Percentiles rank a stretch among this genome's conserved stretches.
Evolutionary conservation across 345 rosid species (phyloP).

Genomic region (Mercurialis annua): DNA sequence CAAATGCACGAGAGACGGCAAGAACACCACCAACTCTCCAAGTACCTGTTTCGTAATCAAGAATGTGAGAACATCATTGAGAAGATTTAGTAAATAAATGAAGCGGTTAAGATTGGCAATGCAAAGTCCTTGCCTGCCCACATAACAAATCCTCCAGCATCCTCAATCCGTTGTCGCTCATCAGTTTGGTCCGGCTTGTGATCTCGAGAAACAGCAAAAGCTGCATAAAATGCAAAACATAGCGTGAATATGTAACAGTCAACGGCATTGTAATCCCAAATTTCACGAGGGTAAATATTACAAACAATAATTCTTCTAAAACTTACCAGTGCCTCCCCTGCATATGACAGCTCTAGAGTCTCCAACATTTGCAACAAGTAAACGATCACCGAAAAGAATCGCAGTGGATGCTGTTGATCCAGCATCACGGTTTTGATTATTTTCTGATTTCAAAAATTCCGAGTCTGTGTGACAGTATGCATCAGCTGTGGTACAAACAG

Average conservation of each 20-base stretch:
- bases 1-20: conserved; percentile 99
- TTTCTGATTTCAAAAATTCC: conserved; percentile 87
- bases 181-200: conserved; percentile 98
- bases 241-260: background rate
- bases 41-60: conserved; percentile 54
- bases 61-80: background rate
- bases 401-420: conserved; percentile 99
- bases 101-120: background rate
- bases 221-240: conserved; percentile 34
- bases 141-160: conserved; percentile 99
- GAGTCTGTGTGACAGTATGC: conserved; percentile 91
- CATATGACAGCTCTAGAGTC: conserved; percentile 98
- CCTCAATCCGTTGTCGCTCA: conserved; percentile 95
- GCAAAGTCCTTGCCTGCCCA: conserved; percentile 77
- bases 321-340: conserved; percentile 85
- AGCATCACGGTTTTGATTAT: conserved; percentile 93
- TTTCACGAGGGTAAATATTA: background rate
- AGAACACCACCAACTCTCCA: conserved; percentile 99
- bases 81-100: background rate
- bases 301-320: background rate
- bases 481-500: conserved; percentile 63
- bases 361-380: conserved; percentile 96
- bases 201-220: conserved; percentile 96
- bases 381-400: conserved; percentile 83
- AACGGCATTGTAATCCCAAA: background rate